Evolutionary conservation across 2,329 filamentous ascomycete species (phyloP), one percentile per base, ranked within the genome.

Genomic region (Mycogone perniciosa): DNA sequence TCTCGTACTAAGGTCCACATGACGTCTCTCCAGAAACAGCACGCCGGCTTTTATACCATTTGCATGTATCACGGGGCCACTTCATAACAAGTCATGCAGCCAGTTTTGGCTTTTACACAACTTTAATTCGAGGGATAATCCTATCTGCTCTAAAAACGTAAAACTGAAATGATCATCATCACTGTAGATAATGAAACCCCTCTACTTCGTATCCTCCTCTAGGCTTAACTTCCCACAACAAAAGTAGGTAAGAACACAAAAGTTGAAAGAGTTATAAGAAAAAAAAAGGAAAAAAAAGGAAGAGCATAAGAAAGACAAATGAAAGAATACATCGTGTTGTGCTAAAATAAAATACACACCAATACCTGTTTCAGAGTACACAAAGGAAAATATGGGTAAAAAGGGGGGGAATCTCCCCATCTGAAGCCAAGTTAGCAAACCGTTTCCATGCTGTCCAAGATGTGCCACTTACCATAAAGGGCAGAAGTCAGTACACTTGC

Each of bases 31-130:
- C 26, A 34, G 29, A 29, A 46, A 34, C 44, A 31, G 20, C 7
- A 6, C 41, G n/a, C 45, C 41, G 45, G 48, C 44, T 35, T 11
- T 40, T 39, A 31, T 13, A 27, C 48, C 48, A 51, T 41, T n/a
- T 44, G 48, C 35, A 46, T 42, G 37, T 31, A 46, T 51, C 43
- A 51, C 48, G 43, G 45, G 43, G 31, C n/a, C n/a, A 26, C 10
- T 41, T 29, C 35, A 40, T 35, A 31, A 31, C 33, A 27, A 10
- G 31, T 30, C 26, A 37, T 38, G 44, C 44, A 20, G 20, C 20
- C 20, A 20, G 20, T 20, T 20, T 20, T 20, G 2, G 3, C 20
- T 20, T 20, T 20, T 2, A 20, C 20, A 20, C 20, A 20, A 20
- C 20, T 20, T 20, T 20, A 20, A 20, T 20, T 20, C 20, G 20